Base-by-base conservation (phyloP, 257 asterid species). In the Catharanthus roseus region DNA sequence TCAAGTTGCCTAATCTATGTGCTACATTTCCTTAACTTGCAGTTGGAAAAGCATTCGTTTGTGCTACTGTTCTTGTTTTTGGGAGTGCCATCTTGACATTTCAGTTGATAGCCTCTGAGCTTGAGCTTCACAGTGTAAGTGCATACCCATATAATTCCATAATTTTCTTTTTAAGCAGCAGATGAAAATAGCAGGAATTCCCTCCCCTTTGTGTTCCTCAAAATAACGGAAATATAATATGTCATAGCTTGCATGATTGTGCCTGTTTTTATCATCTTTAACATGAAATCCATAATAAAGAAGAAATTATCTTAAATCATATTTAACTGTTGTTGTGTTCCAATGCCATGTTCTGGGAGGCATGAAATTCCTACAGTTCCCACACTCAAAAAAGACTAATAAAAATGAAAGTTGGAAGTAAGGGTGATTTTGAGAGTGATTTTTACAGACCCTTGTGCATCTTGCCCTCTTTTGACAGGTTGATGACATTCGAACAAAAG, bases 31-130 rank as follows among this genome's bases (percentile, higher is more conserved):
- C 34, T 74, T 78, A 61, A 6, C 26, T 53, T 77, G 75, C 77
- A 92, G 98, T 93, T 87, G 98, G 92, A 16, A 76, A 88, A n/a
- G 98, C 97, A 26, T 93, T 93, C 71, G 86, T 85, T 72, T 72
- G 81, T 75, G 97, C 98, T 57, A 90, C 96, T 69, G 81, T 86
- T 67, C 21, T 93, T 23, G 90, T 93, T 50, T 90, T 93, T 39
- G 96, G 98, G 60, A 92, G 96, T 62, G 84, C 81, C 61, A 16
- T 88, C 64, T 67, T 92, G 77, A 63, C 84, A 45, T 85, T 90
- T 69, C 85, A 86, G 67, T 67, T 88, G 51, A 82, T 80, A 15
- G 90, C 88, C 44, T 90, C 95, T 41, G 84, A 83, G 83, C 85
- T 87, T 42, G 86, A 89, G 81, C 47, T 90, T 62, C 88, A 71